Base-by-base conservation (phyloP, 331 rosid species). In the Quercus lobata region DNA sequence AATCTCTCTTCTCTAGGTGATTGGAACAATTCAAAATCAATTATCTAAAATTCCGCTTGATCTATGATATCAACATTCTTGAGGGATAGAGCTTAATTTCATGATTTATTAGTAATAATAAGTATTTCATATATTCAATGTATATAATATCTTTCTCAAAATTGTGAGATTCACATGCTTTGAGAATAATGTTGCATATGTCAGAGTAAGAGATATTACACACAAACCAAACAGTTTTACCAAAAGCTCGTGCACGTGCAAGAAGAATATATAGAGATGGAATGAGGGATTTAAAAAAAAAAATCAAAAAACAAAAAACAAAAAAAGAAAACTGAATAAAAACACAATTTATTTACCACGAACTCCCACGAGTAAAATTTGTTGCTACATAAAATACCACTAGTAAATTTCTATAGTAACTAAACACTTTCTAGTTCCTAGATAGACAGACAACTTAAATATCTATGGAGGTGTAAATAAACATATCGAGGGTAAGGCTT, bases 401-500 rank as follows among this genome's bases (percentile, higher is more conserved):
- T 7, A 8, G 6, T 11, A 60, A 60, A 22, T 60, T 60, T 60
- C 66, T 11, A 24, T 60, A 24, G 32, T 65, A 73, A 57, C 18
- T 56, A 11, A 24, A 30, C 27, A 53, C 10, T 27, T 49, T 37
- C 19, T 71, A 71, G 22, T 27, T 61, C 57, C 19, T 71, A 71
- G 22, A 46, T 4, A 5, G 41, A 46, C 37, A 24, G 15, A 71
- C 5, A 4, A 49, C 15, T 10, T 44, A 44, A 49, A 52, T 30
- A 10, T 2, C 21, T 5, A 3, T 68, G 52, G 18, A 68, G 46
- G 72, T 68, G 15, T 10, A 73, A 12, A 27, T 3, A 54, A 32
- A 75, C 71, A 60, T 25, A 85, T 70, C 21, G 69, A 72, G 82
- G 70, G 15, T 27, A 57, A 72, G 46, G 57, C 66, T 73, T 72